These are phyloP conservation scores for Drechslerella coelobrocha DNA, from an alignment of 2,329 filamentous ascomycete genomes.

Conservation along the genomic window DNA sequence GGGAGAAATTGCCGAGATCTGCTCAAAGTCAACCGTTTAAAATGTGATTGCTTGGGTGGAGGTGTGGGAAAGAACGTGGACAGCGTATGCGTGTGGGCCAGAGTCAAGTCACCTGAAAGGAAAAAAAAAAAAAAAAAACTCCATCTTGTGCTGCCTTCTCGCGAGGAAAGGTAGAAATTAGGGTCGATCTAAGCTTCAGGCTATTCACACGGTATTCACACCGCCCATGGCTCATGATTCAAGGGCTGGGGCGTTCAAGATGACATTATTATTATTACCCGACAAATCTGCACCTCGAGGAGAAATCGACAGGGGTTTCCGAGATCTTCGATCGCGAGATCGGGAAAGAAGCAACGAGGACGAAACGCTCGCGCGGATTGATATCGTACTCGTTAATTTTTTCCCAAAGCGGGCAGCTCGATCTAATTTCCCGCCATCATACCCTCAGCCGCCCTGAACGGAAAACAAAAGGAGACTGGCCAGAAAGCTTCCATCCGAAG, in stretches of 20 bases:
- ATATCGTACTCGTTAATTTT: conserved; percentile 36
- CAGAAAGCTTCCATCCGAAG: conserved; percentile 43
- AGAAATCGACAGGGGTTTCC: conserved; percentile 43
- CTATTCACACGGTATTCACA: conserved; percentile 1
- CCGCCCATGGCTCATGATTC: conserved; percentile 12
- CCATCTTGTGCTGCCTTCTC: not conserved
- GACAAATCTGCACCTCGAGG: conserved; percentile 29
- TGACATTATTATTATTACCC: conserved; percentile 37
- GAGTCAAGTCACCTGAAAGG: not conserved
- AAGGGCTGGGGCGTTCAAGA: conserved; percentile 15
- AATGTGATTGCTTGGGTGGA: not conserved
- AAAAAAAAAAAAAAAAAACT: too few relatives aligned
- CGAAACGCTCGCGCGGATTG: conserved; percentile 45
- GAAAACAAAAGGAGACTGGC: conserved; percentile 17
- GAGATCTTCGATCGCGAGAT: conserved; percentile 49
- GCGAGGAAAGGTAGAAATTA: not conserved
- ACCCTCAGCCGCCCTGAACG: conserved; percentile 33
- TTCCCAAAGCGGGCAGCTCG: conserved; percentile 22
- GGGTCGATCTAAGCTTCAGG: not conserved
- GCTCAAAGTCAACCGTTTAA: not conserved
- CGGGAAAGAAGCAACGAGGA: conserved; percentile 47
- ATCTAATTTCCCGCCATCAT: conserved; percentile 31
- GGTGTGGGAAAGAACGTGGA: not conserved
- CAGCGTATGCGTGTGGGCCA: not conserved
- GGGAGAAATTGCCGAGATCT: not conserved